phyloP scores from a whole-genome alignment of 2,329 filamentous ascomycete genomes.

The Blastomyces silverae region DNA sequence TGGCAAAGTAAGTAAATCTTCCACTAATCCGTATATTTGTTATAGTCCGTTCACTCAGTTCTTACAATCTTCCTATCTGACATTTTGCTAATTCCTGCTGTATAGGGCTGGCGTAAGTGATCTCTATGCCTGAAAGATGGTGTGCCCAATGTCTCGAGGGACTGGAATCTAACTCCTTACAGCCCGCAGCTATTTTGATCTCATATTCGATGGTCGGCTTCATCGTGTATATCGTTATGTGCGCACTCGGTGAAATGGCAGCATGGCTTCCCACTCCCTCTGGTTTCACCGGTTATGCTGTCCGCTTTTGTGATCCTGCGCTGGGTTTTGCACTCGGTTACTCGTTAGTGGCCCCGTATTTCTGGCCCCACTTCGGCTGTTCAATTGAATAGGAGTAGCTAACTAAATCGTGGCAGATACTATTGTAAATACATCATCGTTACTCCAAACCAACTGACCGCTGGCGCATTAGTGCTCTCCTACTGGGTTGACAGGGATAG shows the following conservation, averaged over 20 bases:
- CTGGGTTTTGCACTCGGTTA: constrained; percentile 45
- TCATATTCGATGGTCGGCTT: constrained; percentile 42
- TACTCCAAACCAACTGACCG: constrained; percentile 78
- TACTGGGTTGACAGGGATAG: constrained; percentile 62
- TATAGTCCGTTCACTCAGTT: background rate
- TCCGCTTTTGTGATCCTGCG: constrained; percentile 42
- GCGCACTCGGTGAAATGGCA: constrained; percentile 45
- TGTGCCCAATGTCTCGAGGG: background rate
- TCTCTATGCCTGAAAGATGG: background rate
- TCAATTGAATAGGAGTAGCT: constrained; percentile 13
- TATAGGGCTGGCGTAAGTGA: constrained; percentile 35
- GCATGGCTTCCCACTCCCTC: constrained; percentile 47
- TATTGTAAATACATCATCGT: constrained; percentile 78
- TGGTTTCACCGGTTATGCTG: constrained; percentile 43
- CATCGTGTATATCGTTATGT: constrained; percentile 64
- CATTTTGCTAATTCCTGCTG: background rate
- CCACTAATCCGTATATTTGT: background rate
- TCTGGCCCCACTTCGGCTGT: background rate
- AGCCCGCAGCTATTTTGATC: constrained; percentile 40
- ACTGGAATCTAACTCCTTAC: constrained; percentile 17
- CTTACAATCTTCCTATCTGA: background rate
- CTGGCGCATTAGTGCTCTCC: constrained; percentile 68
- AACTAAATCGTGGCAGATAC: constrained; percentile 27
- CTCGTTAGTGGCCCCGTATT: constrained; percentile 33
- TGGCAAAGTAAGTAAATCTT: constrained; percentile 27